Percentiles rank a stretch among this genome's conserved stretches.
Conservation (phyloP, 305 asterid genomes). For the Fraxinus platypoda region DNA sequence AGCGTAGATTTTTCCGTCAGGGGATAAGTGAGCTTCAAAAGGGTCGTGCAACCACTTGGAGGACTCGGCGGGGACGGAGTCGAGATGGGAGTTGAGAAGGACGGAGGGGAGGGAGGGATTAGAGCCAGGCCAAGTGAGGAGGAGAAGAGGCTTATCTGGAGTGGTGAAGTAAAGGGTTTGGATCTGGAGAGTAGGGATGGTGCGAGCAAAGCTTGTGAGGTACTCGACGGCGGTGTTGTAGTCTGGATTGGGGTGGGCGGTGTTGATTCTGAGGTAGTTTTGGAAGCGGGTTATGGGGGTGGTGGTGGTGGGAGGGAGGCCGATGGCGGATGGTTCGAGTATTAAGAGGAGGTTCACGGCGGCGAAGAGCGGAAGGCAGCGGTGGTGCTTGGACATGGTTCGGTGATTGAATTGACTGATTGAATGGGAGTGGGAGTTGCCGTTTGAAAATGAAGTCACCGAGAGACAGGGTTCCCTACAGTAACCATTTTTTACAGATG, state of each 20-base stretch:
- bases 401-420: background rate
- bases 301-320: background rate
- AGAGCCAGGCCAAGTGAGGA: slow-evolving; percentile 70
- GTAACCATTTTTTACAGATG: background rate
- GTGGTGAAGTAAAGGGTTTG: slow-evolving; percentile 34
- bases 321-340: background rate
- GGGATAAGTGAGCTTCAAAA: slow-evolving; percentile 58
- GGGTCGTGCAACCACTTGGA: slow-evolving; percentile 79
- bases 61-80: slow-evolving; percentile 92
- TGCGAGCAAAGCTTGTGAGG: slow-evolving; percentile 31
- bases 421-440: background rate
- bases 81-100: slow-evolving; percentile 84
- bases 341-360: background rate
- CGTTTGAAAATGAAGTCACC: background rate
- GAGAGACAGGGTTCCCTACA: background rate
- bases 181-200: slow-evolving; percentile 35
- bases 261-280: slow-evolving; percentile 42
- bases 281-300: slow-evolving; percentile 34
- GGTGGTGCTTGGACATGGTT: slow-evolving; percentile 5
- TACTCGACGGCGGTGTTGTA: slow-evolving; percentile 38
- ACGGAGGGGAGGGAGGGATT: slow-evolving; percentile 69
- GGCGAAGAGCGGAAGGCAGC: slow-evolving; percentile 3
- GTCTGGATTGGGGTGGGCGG: slow-evolving; percentile 50
- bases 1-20: slow-evolving; percentile 71
- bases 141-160: slow-evolving; percentile 64